Base-by-base conservation (phyloP, 306 rosid species). In the Echinosophora koreensis region DNA sequence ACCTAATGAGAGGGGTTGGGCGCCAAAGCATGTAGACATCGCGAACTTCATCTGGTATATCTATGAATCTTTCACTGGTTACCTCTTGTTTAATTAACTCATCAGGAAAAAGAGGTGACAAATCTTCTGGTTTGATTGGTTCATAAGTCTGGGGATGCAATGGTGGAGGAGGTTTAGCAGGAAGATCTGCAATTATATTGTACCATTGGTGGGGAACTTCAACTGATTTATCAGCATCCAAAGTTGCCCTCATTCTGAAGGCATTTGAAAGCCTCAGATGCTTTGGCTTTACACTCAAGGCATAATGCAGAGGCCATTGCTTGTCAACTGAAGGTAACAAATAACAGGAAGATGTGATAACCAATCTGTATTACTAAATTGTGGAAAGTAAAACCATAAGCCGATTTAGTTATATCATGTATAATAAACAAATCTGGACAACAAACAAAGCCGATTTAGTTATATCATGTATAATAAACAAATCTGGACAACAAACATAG, bases 1-100 rank as follows among this genome's bases (percentile, higher is more conserved):
- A 94, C 98, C 98, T 89, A 66, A 95, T 95, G 55, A 95, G 93
- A 74, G 98, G 98, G 30, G 97, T 90, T 2, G 98, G 98, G 68
- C 98, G 93, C 98, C 97, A 95, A 60, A 95, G 97, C 54, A 74
- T 80, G 86, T 92, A 92, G 11, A 95, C 83, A 77, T 95, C 97
- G 6, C 77, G 74, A 64, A 92, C 91, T 84, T 95, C 98, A 12
- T 88, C 91, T 0, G 98, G 98, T 68, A 95, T 95, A 52, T 89
- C 90, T 15, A 95, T 69, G 80, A 83, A 92, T 62, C 92, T 87
- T 3, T 95, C 97, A 30, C 51, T 77, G 64, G 88, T 90, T 14
- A 75, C 69, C 76, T 95, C 97, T 66, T 95, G 98, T 85, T 88
- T 87, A 47, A 92, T 95, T 63, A 95, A 73, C 78, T 89, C 96